Evolutionary conservation across 1,284 basidiomycete genomes (phyloP), one percentile per base, ranked within the genome.

Genomic region (Pseudozyma tsukubaensis): DNA sequence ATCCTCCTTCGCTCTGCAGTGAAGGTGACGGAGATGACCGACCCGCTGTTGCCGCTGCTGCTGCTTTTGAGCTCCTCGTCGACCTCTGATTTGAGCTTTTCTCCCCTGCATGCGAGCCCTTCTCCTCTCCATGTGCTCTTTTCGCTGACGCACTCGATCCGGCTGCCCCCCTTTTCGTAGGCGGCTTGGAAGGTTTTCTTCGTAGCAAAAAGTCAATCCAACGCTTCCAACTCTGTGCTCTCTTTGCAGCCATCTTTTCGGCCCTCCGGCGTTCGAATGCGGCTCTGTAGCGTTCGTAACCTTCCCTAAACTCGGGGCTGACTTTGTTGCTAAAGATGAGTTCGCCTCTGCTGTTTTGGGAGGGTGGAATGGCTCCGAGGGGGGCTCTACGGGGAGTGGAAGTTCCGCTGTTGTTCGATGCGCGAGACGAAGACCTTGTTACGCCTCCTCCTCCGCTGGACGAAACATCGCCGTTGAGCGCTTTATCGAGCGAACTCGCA

Each of bases 291-390:
- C 93, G 89, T 85, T 97, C 94, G 86, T 99, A 99, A 0, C 92
- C 89, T 59, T 97, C 94, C 29, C 93, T 88, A 84, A 99, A 99
- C 11, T 86, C 83, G 45, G 89, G 88, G 69, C 93, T 91, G 36
- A 99, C 92, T 49, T 92, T 90, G 13, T 91, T 93, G 13, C 92
- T 94, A 85, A 99, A 97, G 72, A 99, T 95, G 69, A 99, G 89
- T 82, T 99, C 96, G 49, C 97, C 96, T 13, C 95, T 90, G 4
- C 95, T 94, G 85, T 96, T 97, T 39, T 87, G 87, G 7, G 93
- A 88, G 0, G 94, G 94, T 1, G 95, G 94, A 42, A 97, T 96
- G 10, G 92, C 89, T 2, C 92, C 88, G 68, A 96, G 39, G 18
- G 59, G n/a, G n/a, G n/a, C 40, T 35, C 59, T 34, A 12, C 48